Conservation (phyloP, 495 filamentous ascomycete genomes). For the Hypoxylon lenormandii region DNA sequence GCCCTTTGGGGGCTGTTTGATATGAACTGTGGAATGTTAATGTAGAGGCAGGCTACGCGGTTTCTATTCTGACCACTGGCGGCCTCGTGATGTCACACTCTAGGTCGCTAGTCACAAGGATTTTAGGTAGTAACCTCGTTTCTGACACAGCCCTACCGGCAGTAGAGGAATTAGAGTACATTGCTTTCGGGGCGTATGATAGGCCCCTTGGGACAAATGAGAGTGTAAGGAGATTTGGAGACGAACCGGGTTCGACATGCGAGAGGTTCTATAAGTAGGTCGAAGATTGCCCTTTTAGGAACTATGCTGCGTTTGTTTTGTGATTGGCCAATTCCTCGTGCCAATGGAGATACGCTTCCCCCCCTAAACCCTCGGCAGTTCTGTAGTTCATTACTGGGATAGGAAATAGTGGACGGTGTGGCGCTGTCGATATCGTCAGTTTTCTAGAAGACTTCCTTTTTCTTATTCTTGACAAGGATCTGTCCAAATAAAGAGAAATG, state of each 20-base stretch:
- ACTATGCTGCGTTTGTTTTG: conserved; percentile 25
- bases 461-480: not conserved
- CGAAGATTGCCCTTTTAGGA: conserved; percentile 37
- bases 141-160: no score
- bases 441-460: conserved; percentile 37
- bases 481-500: conserved; percentile 27
- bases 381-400: conserved; percentile 15
- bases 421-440: conserved; percentile 8
- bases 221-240: conserved; percentile 2
- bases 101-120: not conserved
- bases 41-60: not conserved
- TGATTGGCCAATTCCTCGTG: conserved; percentile 34
- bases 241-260: not conserved
- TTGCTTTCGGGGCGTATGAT: not conserved
- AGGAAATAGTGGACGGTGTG: conserved; percentile 29
- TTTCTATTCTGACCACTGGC: not conserved
- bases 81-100: not conserved
- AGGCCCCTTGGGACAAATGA: conserved; percentile 5
- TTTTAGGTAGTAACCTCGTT: no score
- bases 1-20: not conserved
- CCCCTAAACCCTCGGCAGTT: conserved; percentile 15
- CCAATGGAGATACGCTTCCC: conserved; percentile 4
- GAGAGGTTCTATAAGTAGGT: not conserved
- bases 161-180: not conserved
- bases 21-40: not conserved